Evolutionary conservation across 148 eudicot genomes (phyloP), one percentile per base, ranked within the genome.

Genomic region (Diospyros lotus): DNA sequence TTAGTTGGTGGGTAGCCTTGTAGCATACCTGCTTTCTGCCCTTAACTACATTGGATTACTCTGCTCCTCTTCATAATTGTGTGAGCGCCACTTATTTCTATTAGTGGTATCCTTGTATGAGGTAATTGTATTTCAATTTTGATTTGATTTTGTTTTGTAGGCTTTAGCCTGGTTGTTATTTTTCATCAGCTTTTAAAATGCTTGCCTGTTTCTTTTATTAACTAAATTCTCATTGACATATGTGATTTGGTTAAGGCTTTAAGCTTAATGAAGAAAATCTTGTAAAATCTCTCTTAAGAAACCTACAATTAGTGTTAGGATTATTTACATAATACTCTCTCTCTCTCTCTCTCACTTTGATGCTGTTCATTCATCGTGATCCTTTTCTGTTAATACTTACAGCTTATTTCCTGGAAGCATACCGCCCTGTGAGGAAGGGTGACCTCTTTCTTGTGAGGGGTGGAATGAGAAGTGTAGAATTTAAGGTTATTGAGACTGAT

Each of bases 401-500:
- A 92, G 97, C 94, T 60, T 92, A 92, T 80, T 92, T 92, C 73
- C 68, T 87, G 28, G 97, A 90, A 78, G 97, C 93, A 3, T 92
- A 92, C 78, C 91, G 97, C 0, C 97, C 97, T 4, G 86, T 92
- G 74, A 79, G 95, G 66, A 92, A 92, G 68, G 93, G 93, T 42
- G 97, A 92, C 76, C 73, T 84, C 9, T 92, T 92, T 43, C 94
- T 92, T 50, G 97, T 92, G 1, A 84, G 97, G 82, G 97, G 97
- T 46, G 97, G 97, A 52, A 92, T 92, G 97, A 79, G 97, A 74
- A 85, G 91, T 63, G 94, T 92, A 28, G 97, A 92, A 56, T 92
- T 92, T 72, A 92, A 92, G 86, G 88, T 92, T 58, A 86, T 92
- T 42, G 97, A 92, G 79, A 92, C 94, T 38, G 97, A 92, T 58